Evolutionary conservation across 306 rosid species (phyloP), one percentile per base, ranked within the genome.

Genomic region (Pyrus pyrifolia): DNA sequence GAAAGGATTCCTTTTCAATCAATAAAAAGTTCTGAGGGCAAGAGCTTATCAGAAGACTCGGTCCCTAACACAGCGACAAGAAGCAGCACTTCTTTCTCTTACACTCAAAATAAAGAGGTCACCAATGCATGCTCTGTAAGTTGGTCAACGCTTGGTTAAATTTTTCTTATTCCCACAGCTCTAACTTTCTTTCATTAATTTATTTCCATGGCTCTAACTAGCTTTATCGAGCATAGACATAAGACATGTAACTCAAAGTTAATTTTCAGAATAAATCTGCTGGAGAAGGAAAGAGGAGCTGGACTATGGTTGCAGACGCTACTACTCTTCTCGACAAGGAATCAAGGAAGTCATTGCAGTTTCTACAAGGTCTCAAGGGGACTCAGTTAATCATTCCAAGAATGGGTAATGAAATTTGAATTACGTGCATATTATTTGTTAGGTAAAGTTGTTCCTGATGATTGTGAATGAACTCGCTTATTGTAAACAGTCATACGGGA

Each of bases 231-330:
- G 68, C 55, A 25, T 38, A 69, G 62, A 70, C 60, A 46, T 51
- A 29, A 69, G 62, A 70, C 60, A 46, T 51, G 35, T 79, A 38
- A 76, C 68, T 80, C 46, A 53, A 72, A 70, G 33, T 62, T 59
- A 60, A 14, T 83, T 87, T 80, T 78, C 89, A 90, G 95, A 81
- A 79, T 25, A 83, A 79, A 30, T 27, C 60, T 72, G 55, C 30
- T 72, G 80, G 77, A 74, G 85, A 81, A 52, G 78, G 42, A 70
- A 59, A 35, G 67, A 88, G 68, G 79, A 84, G 80, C 68, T 92
- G 97, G 99, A 85, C 71, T 59, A 83, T 95, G 91, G 89, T 92
- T 67, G 96, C 81, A 77, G 97, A 92, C 82, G 33, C 87, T 65
- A 51, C 87, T 44, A 81, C 93, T 73, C 97, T 95, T 82, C 84